Evolutionary conservation across 345 rosid genomes (phyloP).

Genomic region (Alliaria petiolata): DNA sequence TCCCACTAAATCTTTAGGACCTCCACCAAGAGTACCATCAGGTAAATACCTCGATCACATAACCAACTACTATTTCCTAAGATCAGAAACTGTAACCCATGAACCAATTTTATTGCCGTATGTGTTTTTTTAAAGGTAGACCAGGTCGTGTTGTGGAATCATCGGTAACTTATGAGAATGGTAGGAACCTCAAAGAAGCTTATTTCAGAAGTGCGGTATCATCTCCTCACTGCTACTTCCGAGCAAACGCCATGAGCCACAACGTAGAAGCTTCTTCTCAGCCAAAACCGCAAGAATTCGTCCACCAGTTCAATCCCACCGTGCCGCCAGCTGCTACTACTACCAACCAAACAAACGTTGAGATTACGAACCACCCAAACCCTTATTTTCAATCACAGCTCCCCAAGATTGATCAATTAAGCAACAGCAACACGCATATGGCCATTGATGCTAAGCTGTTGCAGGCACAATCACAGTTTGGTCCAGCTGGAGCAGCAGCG

Average conservation of each 20-base stretch:
- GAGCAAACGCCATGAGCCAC: constrained; percentile 34
- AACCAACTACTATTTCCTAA: neutral
- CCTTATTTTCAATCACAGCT: constrained; percentile 52
- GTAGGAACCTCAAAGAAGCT: constrained; percentile 46
- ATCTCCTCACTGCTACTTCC: constrained; percentile 54
- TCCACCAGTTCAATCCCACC: neutral
- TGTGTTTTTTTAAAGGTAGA: constrained; percentile 79
- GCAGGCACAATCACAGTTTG: constrained; percentile 83
- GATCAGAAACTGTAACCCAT: neutral
- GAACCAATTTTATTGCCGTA: neutral
- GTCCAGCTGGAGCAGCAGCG: constrained; percentile 70
- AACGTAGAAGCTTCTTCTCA: constrained; percentile 23
- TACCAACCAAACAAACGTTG: neutral
- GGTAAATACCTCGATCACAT: constrained; percentile 33
- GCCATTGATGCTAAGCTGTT: constrained; percentile 71
- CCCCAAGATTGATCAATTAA: constrained; percentile 41
- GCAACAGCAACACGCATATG: constrained; percentile 41
- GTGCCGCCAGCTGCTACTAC: neutral
- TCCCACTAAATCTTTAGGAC: constrained; percentile 48
- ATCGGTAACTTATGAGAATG: constrained; percentile 45
- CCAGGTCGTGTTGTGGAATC: constrained; percentile 73
- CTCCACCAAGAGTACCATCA: constrained; percentile 66
- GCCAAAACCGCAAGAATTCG: constrained; percentile 29
- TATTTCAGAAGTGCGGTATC: constrained; percentile 43
- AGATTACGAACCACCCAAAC: constrained; percentile 29